phyloP scores from a whole-genome alignment of 139 green algal genomes.

The Coelastrella sp. region DNA sequence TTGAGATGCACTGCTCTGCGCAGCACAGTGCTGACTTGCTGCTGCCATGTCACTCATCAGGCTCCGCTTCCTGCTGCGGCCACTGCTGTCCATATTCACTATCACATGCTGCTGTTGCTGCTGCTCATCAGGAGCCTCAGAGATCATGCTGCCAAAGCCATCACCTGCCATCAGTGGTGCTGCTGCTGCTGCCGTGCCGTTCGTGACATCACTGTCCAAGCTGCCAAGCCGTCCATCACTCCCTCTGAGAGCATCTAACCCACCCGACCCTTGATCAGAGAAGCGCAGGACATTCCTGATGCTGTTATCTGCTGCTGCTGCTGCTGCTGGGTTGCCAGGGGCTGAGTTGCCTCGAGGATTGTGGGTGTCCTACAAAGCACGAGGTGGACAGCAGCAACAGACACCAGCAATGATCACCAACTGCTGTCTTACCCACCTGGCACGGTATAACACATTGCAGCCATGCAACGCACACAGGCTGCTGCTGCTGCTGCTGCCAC shows the following conservation, averaged over 20 bases:
- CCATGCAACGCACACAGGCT: background rate
- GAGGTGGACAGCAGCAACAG: background rate
- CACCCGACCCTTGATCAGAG: background rate
- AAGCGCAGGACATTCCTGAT: background rate
- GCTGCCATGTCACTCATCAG: slow-evolving; percentile 15
- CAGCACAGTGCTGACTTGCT: slow-evolving; percentile 2
- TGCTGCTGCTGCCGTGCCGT: background rate
- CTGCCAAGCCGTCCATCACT: background rate
- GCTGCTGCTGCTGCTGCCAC: background rate
- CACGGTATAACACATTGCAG: background rate
- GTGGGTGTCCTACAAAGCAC: background rate
- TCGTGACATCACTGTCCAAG: background rate
- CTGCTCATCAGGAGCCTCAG: background rate
- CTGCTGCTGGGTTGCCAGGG: background rate
- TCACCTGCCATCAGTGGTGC: background rate
- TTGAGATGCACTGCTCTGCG: background rate
- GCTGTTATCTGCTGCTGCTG: slow-evolving; percentile 5
- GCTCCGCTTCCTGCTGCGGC: slow-evolving; percentile 38
- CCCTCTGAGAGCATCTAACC: background rate
- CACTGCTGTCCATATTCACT: background rate
- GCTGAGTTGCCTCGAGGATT: background rate
- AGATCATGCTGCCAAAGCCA: background rate
- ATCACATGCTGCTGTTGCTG: background rate
- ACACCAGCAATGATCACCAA: too few species aligned
- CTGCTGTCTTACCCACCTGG: background rate